Evolutionary conservation across 2,329 filamentous ascomycete genomes (phyloP).

Genomic region (Sclerotinia nivalis): DNA sequence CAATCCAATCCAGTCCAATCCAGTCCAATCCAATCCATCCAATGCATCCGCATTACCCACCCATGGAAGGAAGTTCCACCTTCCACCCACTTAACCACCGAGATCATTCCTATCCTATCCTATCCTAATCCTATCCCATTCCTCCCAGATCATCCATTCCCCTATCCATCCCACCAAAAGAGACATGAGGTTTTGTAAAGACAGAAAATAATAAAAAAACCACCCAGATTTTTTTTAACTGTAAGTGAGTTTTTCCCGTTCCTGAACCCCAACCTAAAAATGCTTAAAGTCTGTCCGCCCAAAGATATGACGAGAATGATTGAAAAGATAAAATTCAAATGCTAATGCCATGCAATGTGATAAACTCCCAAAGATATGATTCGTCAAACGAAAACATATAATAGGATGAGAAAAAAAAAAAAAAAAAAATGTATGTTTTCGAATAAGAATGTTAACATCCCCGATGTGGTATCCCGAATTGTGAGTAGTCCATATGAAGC

Average conservation of each 20-base stretch:
- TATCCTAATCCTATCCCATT: background rate
- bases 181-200: background rate
- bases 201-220: background rate
- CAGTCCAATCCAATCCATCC: background rate
- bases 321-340: background rate
- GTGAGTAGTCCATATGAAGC: background rate
- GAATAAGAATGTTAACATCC: background rate
- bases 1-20: background rate
- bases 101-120: background rate
- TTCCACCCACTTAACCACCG: background rate
- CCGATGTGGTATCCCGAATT: constrained; percentile 7
- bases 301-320: background rate
- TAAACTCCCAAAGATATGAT: background rate
- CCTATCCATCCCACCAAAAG: background rate
- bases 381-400: background rate
- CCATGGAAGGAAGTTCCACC: background rate
- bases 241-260: too few species aligned
- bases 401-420: background rate
- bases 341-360: background rate
- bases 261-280: background rate
- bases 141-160: background rate
- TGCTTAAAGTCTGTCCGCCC: background rate
- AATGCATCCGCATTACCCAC: constrained; percentile 8
- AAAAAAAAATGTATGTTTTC: background rate
- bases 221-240: background rate